A percentile compares a stretch with the other conserved stretches of the same genome.
These are phyloP conservation scores for Clavispora phyllophila DNA, from an alignment of 805 yeast genomes.

Conservation along the genomic window DNA sequence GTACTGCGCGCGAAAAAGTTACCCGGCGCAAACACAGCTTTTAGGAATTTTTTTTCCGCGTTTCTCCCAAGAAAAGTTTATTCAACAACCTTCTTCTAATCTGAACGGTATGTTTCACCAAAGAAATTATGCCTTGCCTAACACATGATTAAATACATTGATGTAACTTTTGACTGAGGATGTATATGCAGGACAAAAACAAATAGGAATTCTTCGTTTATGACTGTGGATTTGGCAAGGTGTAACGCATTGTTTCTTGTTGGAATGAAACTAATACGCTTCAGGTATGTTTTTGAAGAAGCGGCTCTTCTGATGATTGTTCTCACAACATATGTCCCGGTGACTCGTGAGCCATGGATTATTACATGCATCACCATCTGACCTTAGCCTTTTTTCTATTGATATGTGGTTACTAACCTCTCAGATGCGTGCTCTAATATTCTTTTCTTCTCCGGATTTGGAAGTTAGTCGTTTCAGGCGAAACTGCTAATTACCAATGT, in stretches of 20 bases:
- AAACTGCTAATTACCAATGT: conserved; percentile 8
- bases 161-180: conserved; percentile 6
- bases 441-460: neutral
- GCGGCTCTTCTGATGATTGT: conserved; percentile 15
- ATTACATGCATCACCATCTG: conserved; percentile 98
- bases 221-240: conserved; percentile 1
- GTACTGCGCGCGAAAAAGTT: neutral
- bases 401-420: conserved; percentile 1
- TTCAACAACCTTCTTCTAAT: neutral
- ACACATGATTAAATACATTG: conserved; percentile 3
- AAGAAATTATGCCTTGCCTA: neutral
- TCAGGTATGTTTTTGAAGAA: conserved; percentile 6
- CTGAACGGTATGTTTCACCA: conserved; percentile 2
- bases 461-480: conserved; percentile 13
- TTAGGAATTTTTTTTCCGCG: neutral
- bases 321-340: conserved; percentile 32
- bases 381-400: conserved; percentile 20
- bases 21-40: neutral
- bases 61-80: neutral
- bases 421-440: neutral
- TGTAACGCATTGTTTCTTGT: too few relatives aligned
- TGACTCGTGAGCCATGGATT: conserved; percentile 75
- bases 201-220: conserved; percentile 8
- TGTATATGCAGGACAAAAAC: conserved; percentile 6
- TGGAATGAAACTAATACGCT: conserved; percentile 1